phyloP scores from a whole-genome alignment of 371 early-diverging fungal species.

The Paraphysoderma sedebokerense region DNA sequence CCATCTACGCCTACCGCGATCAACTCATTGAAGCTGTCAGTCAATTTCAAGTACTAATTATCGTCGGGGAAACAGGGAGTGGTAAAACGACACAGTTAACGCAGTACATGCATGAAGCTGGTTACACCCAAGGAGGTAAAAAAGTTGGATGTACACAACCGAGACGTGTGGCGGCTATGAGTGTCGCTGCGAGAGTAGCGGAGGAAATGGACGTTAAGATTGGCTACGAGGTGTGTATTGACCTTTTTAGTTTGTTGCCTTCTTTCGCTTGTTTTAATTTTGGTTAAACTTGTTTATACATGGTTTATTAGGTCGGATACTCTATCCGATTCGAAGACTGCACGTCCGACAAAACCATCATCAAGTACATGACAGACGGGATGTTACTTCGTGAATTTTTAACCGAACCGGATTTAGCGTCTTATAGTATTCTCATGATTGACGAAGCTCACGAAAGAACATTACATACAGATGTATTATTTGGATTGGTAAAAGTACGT shows the following conservation, averaged over 20 bases:
- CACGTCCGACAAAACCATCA: conserved; percentile 80
- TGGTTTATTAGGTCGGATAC: too few relatives aligned
- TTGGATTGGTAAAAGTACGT: conserved; percentile 80
- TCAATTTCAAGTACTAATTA: conserved; percentile 68
- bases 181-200: conserved; percentile 91
- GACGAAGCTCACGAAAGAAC: conserved; percentile 99
- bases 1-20: conserved; percentile 72
- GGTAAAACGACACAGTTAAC: conserved; percentile 99
- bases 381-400: conserved; percentile 96
- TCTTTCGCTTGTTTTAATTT: too few relatives aligned
- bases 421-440: conserved; percentile 86
- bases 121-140: conserved; percentile 67
- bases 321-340: conserved; percentile 97
- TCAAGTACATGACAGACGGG: conserved; percentile 99
- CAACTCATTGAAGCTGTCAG: conserved; percentile 64
- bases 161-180: conserved; percentile 97
- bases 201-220: conserved; percentile 88
- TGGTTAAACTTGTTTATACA: too few relatives aligned
- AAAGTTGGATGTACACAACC: conserved; percentile 98
- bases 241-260: too few relatives aligned
- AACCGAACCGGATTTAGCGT: conserved; percentile 86
- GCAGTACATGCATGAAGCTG: conserved; percentile 92
- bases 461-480: conserved; percentile 90
- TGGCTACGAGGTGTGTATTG: too few relatives aligned
- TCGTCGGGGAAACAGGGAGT: conserved; percentile 97